Evolutionary conservation across 1,284 basidiomycete genomes (phyloP).

Genomic region (Polyporus tsugae): DNA sequence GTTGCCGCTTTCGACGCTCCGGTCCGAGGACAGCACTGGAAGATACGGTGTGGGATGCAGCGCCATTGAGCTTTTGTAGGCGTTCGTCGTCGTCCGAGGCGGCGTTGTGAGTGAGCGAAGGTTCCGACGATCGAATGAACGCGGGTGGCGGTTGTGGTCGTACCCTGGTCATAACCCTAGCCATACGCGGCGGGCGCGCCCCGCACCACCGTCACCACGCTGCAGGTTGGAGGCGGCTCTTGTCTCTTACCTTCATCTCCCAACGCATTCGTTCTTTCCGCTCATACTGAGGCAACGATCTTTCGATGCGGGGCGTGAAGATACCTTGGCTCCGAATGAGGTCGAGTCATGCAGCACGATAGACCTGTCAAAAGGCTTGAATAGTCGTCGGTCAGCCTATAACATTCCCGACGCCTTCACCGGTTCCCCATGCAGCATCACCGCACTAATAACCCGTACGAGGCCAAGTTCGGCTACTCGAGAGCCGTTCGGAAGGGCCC

Average conservation of each 20-base stretch:
- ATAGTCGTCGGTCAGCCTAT: not conserved
- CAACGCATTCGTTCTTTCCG: not conserved
- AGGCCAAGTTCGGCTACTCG: conserved; percentile 56
- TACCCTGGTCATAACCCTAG: conserved; percentile 3
- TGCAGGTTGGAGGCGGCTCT: conserved; percentile 3
- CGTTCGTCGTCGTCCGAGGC: conserved; percentile 9
- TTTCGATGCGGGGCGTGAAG: conserved; percentile 2
- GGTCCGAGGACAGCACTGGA: conserved; percentile 12
- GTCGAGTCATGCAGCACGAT: conserved; percentile 10
- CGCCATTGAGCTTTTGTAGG: conserved; percentile 1
- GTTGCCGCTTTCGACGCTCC: conserved; percentile 18
- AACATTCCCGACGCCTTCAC: conserved; percentile 6
- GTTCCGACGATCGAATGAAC: not conserved
- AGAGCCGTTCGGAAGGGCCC: conserved; percentile 56
- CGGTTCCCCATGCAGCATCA: conserved; percentile 29
- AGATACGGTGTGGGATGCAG: not conserved
- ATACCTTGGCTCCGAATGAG: not conserved
- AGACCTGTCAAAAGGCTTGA: not conserved
- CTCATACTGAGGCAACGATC: not conserved
- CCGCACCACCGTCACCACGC: conserved; percentile 25
- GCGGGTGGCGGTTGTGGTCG: not conserved
- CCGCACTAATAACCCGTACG: conserved; percentile 55
- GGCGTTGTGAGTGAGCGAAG: conserved; percentile 1
- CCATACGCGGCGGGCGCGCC: not conserved
- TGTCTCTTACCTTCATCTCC: not conserved